Conservation (phyloP, 2,329 filamentous ascomycete genomes). For the Fusarium solani-melongenae region DNA sequence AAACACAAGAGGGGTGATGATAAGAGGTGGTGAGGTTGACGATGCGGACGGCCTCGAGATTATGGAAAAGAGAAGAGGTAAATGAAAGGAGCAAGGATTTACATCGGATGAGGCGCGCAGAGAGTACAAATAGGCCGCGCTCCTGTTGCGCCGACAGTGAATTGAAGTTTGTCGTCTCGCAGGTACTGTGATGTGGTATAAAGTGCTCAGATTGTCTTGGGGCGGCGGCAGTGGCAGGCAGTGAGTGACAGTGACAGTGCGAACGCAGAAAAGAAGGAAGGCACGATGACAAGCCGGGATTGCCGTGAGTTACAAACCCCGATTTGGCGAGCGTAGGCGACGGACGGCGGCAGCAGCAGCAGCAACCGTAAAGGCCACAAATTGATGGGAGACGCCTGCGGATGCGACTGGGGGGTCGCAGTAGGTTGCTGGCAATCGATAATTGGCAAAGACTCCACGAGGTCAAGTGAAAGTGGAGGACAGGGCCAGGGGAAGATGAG, state of each 20-base stretch:
- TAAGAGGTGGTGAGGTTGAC: neutral
- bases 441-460: constrained; percentile 2
- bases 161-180: constrained; percentile 21
- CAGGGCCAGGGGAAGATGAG: constrained; percentile 19
- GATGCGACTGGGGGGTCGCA: constrained; percentile 4
- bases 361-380: constrained; percentile 9
- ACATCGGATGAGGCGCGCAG: neutral
- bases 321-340: constrained; percentile 22
- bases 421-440: constrained; percentile 18
- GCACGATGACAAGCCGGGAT: constrained; percentile 7
- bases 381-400: constrained; percentile 3
- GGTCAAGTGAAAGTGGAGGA: constrained; percentile 4
- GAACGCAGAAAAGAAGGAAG: constrained; percentile 3
- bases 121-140: constrained; percentile 29
- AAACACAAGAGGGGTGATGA: neutral
- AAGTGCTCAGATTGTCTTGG: constrained; percentile 23
- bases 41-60: neutral
- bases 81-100: neutral
- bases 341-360: neutral
- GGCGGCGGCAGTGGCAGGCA: neutral
- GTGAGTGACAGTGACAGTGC: constrained; percentile 27
- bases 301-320: constrained; percentile 16
- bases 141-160: constrained; percentile 33
- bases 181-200: constrained; percentile 29
- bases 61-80: neutral